phyloP scores from a whole-genome alignment of 768 basidiomycete genomes.

The Ramaria rubella region DNA sequence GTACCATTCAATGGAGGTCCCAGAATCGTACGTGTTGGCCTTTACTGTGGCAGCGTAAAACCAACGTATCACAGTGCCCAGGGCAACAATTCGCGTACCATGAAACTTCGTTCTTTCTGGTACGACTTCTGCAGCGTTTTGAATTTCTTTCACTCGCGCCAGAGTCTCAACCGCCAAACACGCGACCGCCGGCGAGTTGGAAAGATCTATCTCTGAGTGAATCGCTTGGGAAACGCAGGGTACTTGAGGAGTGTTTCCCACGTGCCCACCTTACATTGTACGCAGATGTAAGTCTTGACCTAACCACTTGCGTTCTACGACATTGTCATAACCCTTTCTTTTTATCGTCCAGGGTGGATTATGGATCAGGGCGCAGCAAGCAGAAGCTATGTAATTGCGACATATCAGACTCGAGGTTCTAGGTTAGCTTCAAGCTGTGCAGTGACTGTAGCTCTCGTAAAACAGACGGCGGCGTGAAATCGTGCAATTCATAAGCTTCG shows the following conservation, averaged over 20 bases:
- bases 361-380: slow-evolving; percentile 5
- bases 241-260: slow-evolving; percentile 15
- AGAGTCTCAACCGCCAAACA: slow-evolving; percentile 15
- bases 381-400: too few species aligned
- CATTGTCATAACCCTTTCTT: neutral
- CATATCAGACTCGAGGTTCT: too few species aligned
- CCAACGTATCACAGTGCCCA: slow-evolving; percentile 11
- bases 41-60: neutral
- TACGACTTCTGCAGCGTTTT: slow-evolving; percentile 18
- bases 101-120: slow-evolving; percentile 20
- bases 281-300: slow-evolving; percentile 11
- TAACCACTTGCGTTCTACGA: neutral
- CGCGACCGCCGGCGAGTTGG: slow-evolving; percentile 16
- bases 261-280: slow-evolving; percentile 14
- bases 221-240: slow-evolving; percentile 1
- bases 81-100: slow-evolving; percentile 27
- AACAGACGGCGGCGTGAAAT: too few species aligned
- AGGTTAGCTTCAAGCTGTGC: too few species aligned
- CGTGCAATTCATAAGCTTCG: too few species aligned
- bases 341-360: slow-evolving; percentile 1
- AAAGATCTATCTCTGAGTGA: neutral
- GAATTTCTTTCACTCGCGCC: slow-evolving; percentile 13
- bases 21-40: slow-evolving; percentile 11
- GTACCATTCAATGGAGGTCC: slow-evolving; percentile 18
- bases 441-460: too few species aligned